Percentiles rank a stretch among this genome's conserved stretches.
Evolutionary conservation across 108 stramenopile species (phyloP).

Genomic region (Cyclotella atomus): DNA sequence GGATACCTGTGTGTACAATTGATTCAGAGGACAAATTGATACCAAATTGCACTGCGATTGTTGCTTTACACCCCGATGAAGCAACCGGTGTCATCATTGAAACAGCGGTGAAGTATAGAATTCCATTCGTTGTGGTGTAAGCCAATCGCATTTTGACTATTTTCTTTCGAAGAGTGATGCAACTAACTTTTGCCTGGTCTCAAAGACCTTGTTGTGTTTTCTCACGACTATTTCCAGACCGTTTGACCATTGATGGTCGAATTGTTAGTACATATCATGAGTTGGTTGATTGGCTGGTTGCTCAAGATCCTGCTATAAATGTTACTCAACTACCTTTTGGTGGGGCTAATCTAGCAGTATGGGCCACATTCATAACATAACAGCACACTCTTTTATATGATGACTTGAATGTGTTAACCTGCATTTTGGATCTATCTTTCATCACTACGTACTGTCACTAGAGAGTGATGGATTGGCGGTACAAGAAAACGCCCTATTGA

Average conservation of each 20-base stretch:
- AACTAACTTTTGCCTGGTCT: neutral
- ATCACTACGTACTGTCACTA: too few relatives aligned
- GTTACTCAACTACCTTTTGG: conserved; percentile 63
- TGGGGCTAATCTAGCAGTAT: conserved; percentile 72
- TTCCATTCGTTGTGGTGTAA: conserved; percentile 76
- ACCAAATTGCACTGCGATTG: conserved; percentile 57
- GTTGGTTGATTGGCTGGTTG: conserved; percentile 66
- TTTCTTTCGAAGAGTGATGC: neutral
- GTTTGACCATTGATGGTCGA: conserved; percentile 19
- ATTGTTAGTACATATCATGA: conserved; percentile 73
- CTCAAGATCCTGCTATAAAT: conserved; percentile 62
- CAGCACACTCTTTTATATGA: too few relatives aligned
- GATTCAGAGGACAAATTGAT: conserved; percentile 37
- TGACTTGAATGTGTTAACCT: too few relatives aligned
- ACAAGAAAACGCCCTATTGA: too few relatives aligned
- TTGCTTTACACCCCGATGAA: conserved; percentile 90
- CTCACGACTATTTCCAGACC: conserved; percentile 69
- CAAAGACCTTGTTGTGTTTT: conserved; percentile 94
- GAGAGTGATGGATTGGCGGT: too few relatives aligned
- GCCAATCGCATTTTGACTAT: neutral
- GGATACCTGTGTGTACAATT: conserved; percentile 45
- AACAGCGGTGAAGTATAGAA: conserved; percentile 62
- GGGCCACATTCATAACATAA: conserved; percentile 52
- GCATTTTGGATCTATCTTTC: too few relatives aligned
- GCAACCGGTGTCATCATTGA: conserved; percentile 83